These are phyloP conservation scores for Alternaria novae-zelandiae DNA, from an alignment of 2,329 filamentous ascomycete genomes.

Conservation along the genomic window DNA sequence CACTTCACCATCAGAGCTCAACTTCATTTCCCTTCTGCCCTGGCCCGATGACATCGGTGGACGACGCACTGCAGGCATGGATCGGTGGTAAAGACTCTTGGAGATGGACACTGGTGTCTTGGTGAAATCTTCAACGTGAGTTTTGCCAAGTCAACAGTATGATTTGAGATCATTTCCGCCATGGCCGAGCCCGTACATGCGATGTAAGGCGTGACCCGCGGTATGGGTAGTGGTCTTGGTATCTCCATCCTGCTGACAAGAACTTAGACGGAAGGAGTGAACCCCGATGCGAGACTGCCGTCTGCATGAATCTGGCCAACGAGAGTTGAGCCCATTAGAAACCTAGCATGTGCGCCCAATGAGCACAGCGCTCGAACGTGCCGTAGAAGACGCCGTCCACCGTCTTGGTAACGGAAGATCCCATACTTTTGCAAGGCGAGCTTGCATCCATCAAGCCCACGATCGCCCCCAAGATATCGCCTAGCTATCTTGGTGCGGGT, in stretches of 20 bases:
- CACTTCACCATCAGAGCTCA: background rate
- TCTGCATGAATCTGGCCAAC: background rate
- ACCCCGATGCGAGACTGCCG: background rate
- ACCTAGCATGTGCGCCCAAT: conserved; percentile 3
- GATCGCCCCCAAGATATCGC: conserved; percentile 38
- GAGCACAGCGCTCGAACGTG: background rate
- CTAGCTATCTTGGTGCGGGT: conserved; percentile 34
- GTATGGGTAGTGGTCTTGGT: conserved; percentile 11
- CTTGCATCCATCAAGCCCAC: conserved; percentile 11
- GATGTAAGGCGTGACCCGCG: background rate
- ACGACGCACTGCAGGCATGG: background rate
- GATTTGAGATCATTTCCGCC: conserved; percentile 14
- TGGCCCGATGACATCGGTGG: conserved; percentile 25
- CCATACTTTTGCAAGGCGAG: conserved; percentile 10
- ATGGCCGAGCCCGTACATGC: background rate
- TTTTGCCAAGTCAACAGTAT: conserved; percentile 22
- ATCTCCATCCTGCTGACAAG: background rate
- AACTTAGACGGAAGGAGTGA: background rate
- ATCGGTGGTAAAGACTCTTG: conserved; percentile 19
- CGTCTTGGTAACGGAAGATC: conserved; percentile 10
- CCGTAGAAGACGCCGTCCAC: conserved; percentile 4
- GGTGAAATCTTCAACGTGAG: conserved; percentile 3
- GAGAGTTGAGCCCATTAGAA: background rate
- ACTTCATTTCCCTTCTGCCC: background rate
- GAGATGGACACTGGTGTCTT: conserved; percentile 15